Percentiles rank a stretch among this genome's conserved stretches.
phyloP scores from a whole-genome alignment of 1,139 yeast species.

The Entelexis paramagnoliae region DNA sequence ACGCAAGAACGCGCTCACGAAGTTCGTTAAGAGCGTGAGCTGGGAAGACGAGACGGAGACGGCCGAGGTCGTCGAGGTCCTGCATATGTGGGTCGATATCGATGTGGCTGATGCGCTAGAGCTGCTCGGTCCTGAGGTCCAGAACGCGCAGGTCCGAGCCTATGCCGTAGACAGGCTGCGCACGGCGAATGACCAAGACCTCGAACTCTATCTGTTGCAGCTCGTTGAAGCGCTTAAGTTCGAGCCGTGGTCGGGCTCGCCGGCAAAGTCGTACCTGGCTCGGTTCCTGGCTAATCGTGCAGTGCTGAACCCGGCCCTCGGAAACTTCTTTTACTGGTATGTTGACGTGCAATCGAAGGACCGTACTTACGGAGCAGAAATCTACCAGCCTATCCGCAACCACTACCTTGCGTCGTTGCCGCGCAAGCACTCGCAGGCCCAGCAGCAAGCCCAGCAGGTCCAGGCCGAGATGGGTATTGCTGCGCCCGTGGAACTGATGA shows the following conservation, averaged over 20 bases:
- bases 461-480: constrained; percentile 26
- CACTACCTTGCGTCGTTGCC: constrained; percentile 32
- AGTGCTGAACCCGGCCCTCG: constrained; percentile 52
- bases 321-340: constrained; percentile 86
- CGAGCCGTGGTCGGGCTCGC: constrained; percentile 35
- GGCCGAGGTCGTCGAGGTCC: constrained; percentile 56
- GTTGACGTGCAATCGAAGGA: constrained; percentile 80
- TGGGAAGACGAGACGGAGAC: constrained; percentile 81
- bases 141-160: constrained; percentile 48
- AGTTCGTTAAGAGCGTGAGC: constrained; percentile 75
- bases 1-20: constrained; percentile 66
- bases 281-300: constrained; percentile 69
- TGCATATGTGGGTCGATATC: constrained; percentile 58
- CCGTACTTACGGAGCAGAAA: constrained; percentile 33
- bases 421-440: constrained; percentile 8
- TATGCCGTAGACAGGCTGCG: constrained; percentile 81
- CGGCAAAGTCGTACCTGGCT: constrained; percentile 48
- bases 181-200: constrained; percentile 68
- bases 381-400: constrained; percentile 28
- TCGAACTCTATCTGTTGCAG: constrained; percentile 73
- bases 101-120: constrained; percentile 92
- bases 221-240: constrained; percentile 86
- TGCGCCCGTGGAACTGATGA: constrained; percentile 19
- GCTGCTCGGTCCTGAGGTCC: constrained; percentile 63
- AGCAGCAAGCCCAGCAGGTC: constrained; percentile 2